Percentiles rank a stretch among this genome's conserved stretches.
These are phyloP conservation scores for Chytriomyces sp. DNA, from an alignment of 192 early-diverging fungal species.

Conservation along the genomic window DNA sequence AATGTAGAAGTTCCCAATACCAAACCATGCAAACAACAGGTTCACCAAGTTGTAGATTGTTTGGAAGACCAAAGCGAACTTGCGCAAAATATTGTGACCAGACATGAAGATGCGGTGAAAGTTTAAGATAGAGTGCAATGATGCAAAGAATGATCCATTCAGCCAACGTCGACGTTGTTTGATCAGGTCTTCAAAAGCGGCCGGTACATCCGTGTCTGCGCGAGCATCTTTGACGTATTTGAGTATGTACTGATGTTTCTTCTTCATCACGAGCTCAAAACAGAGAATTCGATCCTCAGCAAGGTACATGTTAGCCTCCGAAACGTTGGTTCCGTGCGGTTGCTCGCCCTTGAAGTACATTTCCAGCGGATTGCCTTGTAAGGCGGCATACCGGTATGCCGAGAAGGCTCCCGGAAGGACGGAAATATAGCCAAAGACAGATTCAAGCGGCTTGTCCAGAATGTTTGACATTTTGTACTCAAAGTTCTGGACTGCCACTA, in stretches of 20 bases:
- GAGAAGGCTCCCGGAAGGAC: slow-evolving; percentile 82
- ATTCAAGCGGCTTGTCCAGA: slow-evolving; percentile 77
- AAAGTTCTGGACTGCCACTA: slow-evolving; percentile 85
- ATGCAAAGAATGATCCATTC: slow-evolving; percentile 81
- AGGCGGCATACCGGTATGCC: slow-evolving; percentile 71
- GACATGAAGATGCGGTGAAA: slow-evolving; percentile 60
- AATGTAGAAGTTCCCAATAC: slow-evolving; percentile 60
- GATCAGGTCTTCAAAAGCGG: slow-evolving; percentile 70
- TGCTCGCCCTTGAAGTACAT: slow-evolving; percentile 74
- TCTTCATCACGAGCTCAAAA: slow-evolving; percentile 78
- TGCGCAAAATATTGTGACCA: slow-evolving; percentile 49
- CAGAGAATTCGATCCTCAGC: slow-evolving; percentile 86
- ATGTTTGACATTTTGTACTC: slow-evolving; percentile 92
- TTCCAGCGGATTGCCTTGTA: slow-evolving; percentile 64
- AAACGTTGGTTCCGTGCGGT: slow-evolving; percentile 70
- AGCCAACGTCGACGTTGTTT: slow-evolving; percentile 83
- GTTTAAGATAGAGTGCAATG: slow-evolving; percentile 64
- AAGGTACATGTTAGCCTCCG: slow-evolving; percentile 59
- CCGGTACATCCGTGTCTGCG: slow-evolving; percentile 79
- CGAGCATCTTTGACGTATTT: slow-evolving; percentile 65
- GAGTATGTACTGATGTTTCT: slow-evolving; percentile 59
- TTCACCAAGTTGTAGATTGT: slow-evolving; percentile 71
- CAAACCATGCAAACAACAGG: slow-evolving; percentile 53
- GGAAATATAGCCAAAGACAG: slow-evolving; percentile 77
- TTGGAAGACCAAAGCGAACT: slow-evolving; percentile 59